Conservation (phyloP, 2,329 filamentous ascomycete genomes). For the Colletotrichum salicis region DNA sequence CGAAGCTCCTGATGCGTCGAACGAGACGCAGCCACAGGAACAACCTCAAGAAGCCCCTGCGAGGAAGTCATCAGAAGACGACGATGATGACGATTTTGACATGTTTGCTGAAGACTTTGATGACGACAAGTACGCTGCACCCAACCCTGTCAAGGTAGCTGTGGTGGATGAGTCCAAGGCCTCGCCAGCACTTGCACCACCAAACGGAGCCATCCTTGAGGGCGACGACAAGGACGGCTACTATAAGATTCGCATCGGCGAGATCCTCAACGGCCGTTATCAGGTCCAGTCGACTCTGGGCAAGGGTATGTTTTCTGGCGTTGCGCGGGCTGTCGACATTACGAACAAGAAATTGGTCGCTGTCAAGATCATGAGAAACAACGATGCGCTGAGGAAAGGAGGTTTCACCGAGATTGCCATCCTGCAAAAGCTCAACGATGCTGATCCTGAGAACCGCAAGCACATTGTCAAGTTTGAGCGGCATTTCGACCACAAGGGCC, state of each 20-base stretch:
- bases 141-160: constrained; percentile 52
- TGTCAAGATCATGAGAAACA: constrained; percentile 97
- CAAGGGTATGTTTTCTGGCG: constrained; percentile 95
- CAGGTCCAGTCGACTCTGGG: constrained; percentile 88
- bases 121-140: constrained; percentile 71
- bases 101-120: constrained; percentile 91
- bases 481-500: constrained; percentile 92
- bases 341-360: constrained; percentile 82
- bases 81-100: constrained; percentile 78
- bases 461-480: constrained; percentile 90
- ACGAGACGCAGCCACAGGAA: constrained; percentile 44
- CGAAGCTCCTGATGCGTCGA: constrained; percentile 45
- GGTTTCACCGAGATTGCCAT: constrained; percentile 96
- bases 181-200: constrained; percentile 55
- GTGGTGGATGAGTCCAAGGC: constrained; percentile 59
- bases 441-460: constrained; percentile 89
- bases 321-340: constrained; percentile 87
- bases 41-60: constrained; percentile 43
- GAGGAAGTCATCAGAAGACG: constrained; percentile 52
- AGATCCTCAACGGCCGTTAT: constrained; percentile 89
- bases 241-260: constrained; percentile 93
- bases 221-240: constrained; percentile 96
- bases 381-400: constrained; percentile 90
- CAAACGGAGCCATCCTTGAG: constrained; percentile 82
- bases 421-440: constrained; percentile 84